Evolutionary conservation across 176 grass and related monocot species (phyloP).

Genomic region (Themeda triandra): DNA sequence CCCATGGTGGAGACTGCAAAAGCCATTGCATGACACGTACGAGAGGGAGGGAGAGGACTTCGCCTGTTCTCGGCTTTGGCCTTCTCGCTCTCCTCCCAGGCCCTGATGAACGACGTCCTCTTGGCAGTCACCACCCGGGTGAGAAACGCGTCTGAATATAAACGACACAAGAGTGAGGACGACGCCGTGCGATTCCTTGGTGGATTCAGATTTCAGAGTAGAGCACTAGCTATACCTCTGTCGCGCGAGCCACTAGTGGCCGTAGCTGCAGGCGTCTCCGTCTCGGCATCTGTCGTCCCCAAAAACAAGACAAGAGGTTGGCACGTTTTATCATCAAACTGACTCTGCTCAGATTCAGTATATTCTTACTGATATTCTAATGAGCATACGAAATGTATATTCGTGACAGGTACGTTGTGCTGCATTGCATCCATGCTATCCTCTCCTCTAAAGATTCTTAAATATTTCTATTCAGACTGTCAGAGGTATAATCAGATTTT

Average conservation of each 20-base stretch:
- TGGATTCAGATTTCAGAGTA: too few relatives aligned
- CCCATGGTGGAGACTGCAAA: background rate
- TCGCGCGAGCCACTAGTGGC: conserved; percentile 25
- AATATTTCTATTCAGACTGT: background rate
- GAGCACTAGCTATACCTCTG: too few relatives aligned
- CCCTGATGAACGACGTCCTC: conserved; percentile 52
- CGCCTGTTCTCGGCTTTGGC: conserved; percentile 66
- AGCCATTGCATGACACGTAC: background rate
- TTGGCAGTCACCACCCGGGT: conserved; percentile 42
- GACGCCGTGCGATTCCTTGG: too few relatives aligned
- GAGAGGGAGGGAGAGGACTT: background rate
- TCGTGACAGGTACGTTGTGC: background rate
- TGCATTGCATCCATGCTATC: too few relatives aligned
- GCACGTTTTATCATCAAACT: background rate
- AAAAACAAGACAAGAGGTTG: background rate
- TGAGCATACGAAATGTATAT: background rate
- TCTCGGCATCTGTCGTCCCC: conserved; percentile 30
- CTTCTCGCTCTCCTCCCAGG: conserved; percentile 80
- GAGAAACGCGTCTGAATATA: conserved; percentile 39
- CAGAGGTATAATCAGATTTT: background rate
- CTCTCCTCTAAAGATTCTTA: background rate
- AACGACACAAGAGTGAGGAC: too few relatives aligned
- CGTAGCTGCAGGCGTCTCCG: conserved; percentile 23
- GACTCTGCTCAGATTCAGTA: background rate
- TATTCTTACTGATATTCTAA: background rate